phyloP scores from a whole-genome alignment of 2,329 filamentous ascomycete species.

The Fusarium pseudoanthophilum region DNA sequence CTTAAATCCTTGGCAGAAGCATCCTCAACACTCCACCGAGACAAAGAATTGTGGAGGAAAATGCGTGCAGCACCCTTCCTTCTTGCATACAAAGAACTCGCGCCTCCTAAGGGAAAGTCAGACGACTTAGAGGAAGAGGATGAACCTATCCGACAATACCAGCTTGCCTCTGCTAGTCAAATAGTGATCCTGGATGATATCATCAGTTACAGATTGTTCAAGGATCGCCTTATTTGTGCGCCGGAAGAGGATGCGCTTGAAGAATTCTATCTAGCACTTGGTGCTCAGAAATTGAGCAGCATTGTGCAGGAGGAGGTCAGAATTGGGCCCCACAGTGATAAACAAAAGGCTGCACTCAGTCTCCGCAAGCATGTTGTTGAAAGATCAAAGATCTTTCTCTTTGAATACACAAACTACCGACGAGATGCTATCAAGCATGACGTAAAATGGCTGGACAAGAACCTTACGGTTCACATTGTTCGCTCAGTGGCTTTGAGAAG shows the following conservation, averaged over 20 bases:
- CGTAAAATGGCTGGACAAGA: constrained; percentile 88
- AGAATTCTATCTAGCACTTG: constrained; percentile 83
- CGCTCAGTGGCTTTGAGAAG: constrained; percentile 80
- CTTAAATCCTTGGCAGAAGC: constrained; percentile 84
- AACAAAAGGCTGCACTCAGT: constrained; percentile 74
- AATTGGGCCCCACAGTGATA: constrained; percentile 73
- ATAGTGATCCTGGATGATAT: constrained; percentile 90
- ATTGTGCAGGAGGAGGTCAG: constrained; percentile 82
- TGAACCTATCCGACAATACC: constrained; percentile 78
- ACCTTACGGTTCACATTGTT: constrained; percentile 81
- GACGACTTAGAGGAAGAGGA: constrained; percentile 69
- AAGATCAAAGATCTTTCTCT: constrained; percentile 87
- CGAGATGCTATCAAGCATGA: constrained; percentile 86
- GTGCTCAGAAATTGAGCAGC: constrained; percentile 78
- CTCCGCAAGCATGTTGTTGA: constrained; percentile 87
- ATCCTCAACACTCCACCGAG: constrained; percentile 74
- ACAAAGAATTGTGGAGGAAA: constrained; percentile 80
- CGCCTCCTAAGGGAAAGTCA: constrained; percentile 58
- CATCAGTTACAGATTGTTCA: constrained; percentile 88
- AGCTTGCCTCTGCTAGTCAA: constrained; percentile 75
- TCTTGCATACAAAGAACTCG: constrained; percentile 82
- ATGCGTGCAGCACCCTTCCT: constrained; percentile 83
- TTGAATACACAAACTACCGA: constrained; percentile 77
- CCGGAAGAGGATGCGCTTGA: constrained; percentile 91
- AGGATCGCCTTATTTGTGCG: constrained; percentile 82